These are phyloP conservation scores for Eucalyptus urophylla DNA, from an alignment of 345 rosid species.

Conservation along the genomic window DNA sequence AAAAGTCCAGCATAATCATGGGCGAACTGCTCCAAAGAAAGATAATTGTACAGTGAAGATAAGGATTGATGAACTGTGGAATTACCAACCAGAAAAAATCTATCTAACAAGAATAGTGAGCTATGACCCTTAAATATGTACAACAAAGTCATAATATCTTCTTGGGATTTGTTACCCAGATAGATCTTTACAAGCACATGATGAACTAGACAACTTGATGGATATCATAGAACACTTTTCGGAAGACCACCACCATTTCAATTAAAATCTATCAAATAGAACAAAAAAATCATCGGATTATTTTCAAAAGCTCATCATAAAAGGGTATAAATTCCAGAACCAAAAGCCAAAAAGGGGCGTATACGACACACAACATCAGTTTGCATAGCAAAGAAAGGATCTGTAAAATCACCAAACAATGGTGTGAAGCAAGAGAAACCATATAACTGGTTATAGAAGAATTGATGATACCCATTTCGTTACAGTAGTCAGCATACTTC, in stretches of 20 bases:
- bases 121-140: neutral
- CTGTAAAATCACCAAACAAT: neutral
- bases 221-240: neutral
- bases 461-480: neutral
- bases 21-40: neutral
- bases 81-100: neutral
- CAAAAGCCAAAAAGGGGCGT: neutral
- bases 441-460: neutral
- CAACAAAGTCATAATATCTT: neutral
- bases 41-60: neutral
- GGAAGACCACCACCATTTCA: neutral
- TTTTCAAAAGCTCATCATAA: neutral
- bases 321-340: neutral
- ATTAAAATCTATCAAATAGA: neutral
- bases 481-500: neutral
- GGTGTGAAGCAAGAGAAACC: neutral
- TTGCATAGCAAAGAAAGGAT: neutral
- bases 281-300: neutral
- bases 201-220: neutral
- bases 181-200: neutral
- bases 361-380: neutral
- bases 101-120: neutral
- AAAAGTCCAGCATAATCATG: neutral
- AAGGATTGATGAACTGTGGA: neutral
- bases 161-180: neutral